phyloP scores from a whole-genome alignment of 1,284 basidiomycete species.

The Ceratobasidium sp. region DNA sequence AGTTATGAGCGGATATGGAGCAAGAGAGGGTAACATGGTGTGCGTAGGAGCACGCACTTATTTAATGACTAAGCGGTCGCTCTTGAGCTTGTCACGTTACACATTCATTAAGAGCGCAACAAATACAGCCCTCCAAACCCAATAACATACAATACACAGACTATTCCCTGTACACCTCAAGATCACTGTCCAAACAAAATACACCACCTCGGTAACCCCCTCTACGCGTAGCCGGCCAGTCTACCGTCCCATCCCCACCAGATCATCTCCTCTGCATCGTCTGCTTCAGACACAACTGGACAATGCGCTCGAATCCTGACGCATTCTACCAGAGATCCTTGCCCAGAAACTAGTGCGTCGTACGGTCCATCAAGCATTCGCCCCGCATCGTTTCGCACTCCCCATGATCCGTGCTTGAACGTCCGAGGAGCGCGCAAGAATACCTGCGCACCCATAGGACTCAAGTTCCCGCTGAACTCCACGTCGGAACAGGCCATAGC shows the following conservation, averaged over 20 bases:
- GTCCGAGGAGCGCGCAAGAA: slow-evolving; percentile 13
- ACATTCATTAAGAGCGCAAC: slow-evolving; percentile 1
- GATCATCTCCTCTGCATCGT: slow-evolving; percentile 21
- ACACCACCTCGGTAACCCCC: background rate
- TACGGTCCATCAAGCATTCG: slow-evolving; percentile 14
- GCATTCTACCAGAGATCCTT: background rate
- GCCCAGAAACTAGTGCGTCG: background rate
- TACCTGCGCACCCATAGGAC: slow-evolving; percentile 22
- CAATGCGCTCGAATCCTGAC: slow-evolving; percentile 17
- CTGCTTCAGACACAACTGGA: background rate
- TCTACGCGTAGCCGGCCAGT: slow-evolving; percentile 27
- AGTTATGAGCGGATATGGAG: no score
- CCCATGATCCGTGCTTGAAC: slow-evolving; percentile 27
- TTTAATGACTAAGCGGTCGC: no score
- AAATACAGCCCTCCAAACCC: background rate
- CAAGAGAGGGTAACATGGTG: no score
- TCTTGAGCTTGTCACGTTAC: slow-evolving; percentile 5
- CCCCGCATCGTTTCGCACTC: slow-evolving; percentile 13
- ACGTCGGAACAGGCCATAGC: slow-evolving; percentile 22
- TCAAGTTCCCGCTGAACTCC: background rate
- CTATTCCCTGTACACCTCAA: slow-evolving; percentile 9
- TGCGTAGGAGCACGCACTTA: no score
- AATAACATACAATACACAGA: slow-evolving; percentile 13
- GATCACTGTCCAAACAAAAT: background rate
- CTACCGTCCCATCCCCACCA: slow-evolving; percentile 38